These are phyloP conservation scores for Saposhnikovia divaricata DNA, from an alignment of 129 eudicot species.

Conservation along the genomic window DNA sequence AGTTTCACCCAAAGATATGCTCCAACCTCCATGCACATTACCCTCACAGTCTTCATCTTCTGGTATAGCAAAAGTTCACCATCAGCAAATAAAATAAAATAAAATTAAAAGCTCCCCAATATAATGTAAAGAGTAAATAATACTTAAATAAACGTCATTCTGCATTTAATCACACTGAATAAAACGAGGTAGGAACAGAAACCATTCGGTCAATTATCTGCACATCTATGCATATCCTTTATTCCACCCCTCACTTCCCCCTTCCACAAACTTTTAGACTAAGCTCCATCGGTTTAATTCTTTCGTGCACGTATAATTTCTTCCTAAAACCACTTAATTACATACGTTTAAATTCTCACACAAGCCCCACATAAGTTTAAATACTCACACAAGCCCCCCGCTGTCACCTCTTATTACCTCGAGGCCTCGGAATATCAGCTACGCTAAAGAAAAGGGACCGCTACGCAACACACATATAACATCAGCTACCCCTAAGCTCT, in stretches of 20 bases:
- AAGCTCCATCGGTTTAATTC: not conserved
- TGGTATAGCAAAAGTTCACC: conserved; percentile 2
- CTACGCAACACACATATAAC: not conserved
- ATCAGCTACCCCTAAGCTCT: not conserved
- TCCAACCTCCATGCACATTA: conserved; percentile 26
- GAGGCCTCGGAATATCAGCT: not conserved
- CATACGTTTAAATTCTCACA: not conserved
- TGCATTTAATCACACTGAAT: not conserved
- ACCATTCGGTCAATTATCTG: no score
- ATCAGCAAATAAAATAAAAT: not conserved
- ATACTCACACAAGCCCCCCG: not conserved
- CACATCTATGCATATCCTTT: not conserved
- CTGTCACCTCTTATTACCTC: not conserved
- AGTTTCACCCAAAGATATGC: conserved; percentile 33
- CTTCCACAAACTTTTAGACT: not conserved
- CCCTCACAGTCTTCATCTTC: conserved; percentile 51
- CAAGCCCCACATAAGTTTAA: no score
- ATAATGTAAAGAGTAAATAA: not conserved
- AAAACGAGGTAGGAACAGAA: not conserved
- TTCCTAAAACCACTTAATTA: not conserved
- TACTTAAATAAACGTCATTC: not conserved
- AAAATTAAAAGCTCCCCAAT: not conserved
- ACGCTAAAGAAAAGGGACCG: not conserved
- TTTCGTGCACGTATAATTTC: not conserved
- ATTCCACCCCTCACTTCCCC: not conserved